These are phyloP conservation scores for Manihot esculenta DNA, from an alignment of 441 rosid species.

Conservation along the genomic window DNA sequence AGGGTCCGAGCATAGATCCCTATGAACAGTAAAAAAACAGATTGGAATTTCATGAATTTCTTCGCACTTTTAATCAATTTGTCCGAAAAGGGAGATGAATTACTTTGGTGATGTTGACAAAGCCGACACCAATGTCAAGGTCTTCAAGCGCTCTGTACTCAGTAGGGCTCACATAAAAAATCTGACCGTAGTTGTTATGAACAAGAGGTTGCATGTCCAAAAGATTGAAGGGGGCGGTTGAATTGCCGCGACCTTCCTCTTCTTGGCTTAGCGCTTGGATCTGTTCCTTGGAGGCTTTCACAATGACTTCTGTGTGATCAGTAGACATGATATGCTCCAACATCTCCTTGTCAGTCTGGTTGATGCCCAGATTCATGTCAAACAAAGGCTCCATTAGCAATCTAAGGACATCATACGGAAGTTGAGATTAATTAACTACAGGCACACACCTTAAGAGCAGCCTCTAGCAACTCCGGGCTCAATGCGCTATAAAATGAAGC, in stretches of 20 bases:
- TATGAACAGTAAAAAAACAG: not conserved
- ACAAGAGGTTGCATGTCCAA: conserved; percentile 22
- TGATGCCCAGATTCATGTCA: not conserved
- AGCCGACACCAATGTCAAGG: conserved; percentile 36
- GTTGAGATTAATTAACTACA: no score
- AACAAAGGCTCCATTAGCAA: not conserved
- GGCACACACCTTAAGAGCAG: conserved; percentile 42
- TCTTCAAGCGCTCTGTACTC: conserved; percentile 7
- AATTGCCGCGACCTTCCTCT: conserved; percentile 24
- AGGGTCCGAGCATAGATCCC: conserved; percentile 49
- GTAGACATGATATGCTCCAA: conserved; percentile 37
- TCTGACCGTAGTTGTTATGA: conserved; percentile 39
- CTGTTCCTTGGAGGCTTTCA: conserved; percentile 47
- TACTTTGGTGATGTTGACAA: conserved; percentile 44
- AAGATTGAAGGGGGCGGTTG: conserved; percentile 35
- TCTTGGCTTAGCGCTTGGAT: conserved; percentile 36
- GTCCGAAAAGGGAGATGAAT: no score
- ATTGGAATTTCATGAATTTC: not conserved
- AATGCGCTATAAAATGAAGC: conserved; percentile 38
- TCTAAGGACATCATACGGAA: no score
- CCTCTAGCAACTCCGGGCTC: conserved; percentile 53
- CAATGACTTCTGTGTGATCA: no score
- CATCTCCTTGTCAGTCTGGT: conserved; percentile 36
- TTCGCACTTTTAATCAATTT: no score
- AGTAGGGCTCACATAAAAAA: conserved; percentile 25